phyloP scores from a whole-genome alignment of 2,329 filamentous ascomycete species.

The Macrophomina phaseolina region DNA sequence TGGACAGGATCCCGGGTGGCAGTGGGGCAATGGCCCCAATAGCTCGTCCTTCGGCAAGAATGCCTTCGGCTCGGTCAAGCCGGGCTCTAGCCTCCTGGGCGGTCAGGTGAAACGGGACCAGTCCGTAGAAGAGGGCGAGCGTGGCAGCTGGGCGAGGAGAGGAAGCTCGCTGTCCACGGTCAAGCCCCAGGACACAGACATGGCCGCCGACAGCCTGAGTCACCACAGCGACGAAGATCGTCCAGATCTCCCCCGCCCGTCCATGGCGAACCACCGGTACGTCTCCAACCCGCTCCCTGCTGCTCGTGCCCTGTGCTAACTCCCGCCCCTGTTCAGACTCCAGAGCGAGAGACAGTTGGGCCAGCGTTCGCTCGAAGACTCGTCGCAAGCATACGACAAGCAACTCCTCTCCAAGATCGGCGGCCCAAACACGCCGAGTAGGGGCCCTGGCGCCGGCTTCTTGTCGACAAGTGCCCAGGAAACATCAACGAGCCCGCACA shows the following conservation, averaged over 20 bases:
- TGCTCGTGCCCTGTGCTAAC: slow-evolving; percentile 2
- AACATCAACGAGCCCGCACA: slow-evolving; percentile 42
- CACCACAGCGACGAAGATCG: slow-evolving; percentile 46
- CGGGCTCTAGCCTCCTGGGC: slow-evolving; percentile 54
- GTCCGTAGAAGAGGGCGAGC: slow-evolving; percentile 36
- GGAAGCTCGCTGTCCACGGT: slow-evolving; percentile 48
- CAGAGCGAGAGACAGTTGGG: slow-evolving; percentile 66
- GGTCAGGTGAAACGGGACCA: slow-evolving; percentile 30
- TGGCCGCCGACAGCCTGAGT: slow-evolving; percentile 41
- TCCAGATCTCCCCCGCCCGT: slow-evolving; percentile 40
- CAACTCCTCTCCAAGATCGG: slow-evolving; percentile 67
- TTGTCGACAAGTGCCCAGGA: slow-evolving; percentile 44
- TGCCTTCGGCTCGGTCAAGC: slow-evolving; percentile 51
- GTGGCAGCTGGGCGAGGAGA: slow-evolving; percentile 40
- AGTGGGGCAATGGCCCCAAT: slow-evolving; percentile 63
- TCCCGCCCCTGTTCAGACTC: slow-evolving; percentile 48
- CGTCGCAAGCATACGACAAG: slow-evolving; percentile 68
- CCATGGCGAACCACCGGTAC: slow-evolving; percentile 52
- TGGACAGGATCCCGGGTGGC: slow-evolving; percentile 67
- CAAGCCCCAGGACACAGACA: slow-evolving; percentile 43
- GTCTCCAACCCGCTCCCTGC: neutral
- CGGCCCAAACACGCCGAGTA: slow-evolving; percentile 62
- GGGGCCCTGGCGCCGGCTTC: slow-evolving; percentile 42
- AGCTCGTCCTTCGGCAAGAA: slow-evolving; percentile 54
- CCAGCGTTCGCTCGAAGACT: slow-evolving; percentile 61